phyloP scores from a whole-genome alignment of 257 asterid genomes.

The Nicotiana tomentosiformis region DNA sequence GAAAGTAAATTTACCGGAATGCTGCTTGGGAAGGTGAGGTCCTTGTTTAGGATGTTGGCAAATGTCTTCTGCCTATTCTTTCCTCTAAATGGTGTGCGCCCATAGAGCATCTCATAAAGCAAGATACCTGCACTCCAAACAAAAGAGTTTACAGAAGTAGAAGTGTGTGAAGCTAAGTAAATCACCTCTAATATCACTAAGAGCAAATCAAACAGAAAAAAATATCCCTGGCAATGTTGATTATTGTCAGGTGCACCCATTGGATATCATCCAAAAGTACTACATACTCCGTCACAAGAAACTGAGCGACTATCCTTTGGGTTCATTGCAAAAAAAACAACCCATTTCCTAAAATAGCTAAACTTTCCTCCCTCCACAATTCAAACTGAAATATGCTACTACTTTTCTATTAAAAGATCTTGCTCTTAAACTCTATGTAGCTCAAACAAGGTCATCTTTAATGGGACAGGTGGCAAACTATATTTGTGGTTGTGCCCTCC shows the following conservation, averaged over 20 bases:
- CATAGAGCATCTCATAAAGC: slow-evolving; percentile 89
- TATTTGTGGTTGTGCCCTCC: neutral
- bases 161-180: neutral
- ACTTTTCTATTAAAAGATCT: neutral
- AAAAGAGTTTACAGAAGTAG: neutral
- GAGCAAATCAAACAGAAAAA: neutral
- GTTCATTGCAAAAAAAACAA: neutral
- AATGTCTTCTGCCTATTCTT: slow-evolving; percentile 95
- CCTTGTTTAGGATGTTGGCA: slow-evolving; percentile 86
- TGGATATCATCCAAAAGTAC: neutral
- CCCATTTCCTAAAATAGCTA: neutral
- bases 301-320: neutral
- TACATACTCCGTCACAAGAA: neutral
- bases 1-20: slow-evolving; percentile 51
- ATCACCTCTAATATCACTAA: no score
- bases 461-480: no score
- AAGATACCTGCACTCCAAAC: slow-evolving; percentile 55
- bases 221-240: neutral
- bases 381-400: neutral
- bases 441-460: no score
- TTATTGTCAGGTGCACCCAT: neutral
- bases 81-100: slow-evolving; percentile 98
- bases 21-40: slow-evolving; percentile 97
- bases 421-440: no score
- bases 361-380: neutral